A percentile compares a stretch with the other conserved stretches of the same genome.
Evolutionary conservation across 2,329 filamentous ascomycete genomes (phyloP).

Genomic region (Xylaria sp.): DNA sequence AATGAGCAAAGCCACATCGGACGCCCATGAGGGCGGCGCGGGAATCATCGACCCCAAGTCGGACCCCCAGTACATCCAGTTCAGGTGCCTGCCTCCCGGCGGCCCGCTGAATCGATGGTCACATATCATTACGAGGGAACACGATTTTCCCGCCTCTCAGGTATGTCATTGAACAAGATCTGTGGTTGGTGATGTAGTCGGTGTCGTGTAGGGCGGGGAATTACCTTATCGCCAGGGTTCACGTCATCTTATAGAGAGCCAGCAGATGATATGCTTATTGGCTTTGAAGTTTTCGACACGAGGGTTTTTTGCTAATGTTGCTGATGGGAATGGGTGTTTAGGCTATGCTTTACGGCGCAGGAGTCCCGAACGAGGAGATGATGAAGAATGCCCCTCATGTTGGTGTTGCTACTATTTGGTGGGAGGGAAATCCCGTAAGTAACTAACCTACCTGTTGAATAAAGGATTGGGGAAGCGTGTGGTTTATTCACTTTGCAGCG

Average conservation of each 20-base stretch:
- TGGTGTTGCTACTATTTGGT: conserved; percentile 92
- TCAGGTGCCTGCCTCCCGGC: conserved; percentile 62
- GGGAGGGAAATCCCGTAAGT: conserved; percentile 92
- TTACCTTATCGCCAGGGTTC: not conserved
- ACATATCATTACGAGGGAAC: conserved; percentile 79
- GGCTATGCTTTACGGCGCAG: conserved; percentile 96
- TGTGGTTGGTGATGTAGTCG: too few species aligned
- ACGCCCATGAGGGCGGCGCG: conserved; percentile 37
- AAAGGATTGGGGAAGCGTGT: not conserved
- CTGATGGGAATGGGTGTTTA: conserved; percentile 49
- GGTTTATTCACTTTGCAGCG: not conserved
- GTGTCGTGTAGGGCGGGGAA: not conserved
- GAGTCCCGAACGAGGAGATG: conserved; percentile 81
- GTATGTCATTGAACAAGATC: conserved; percentile 64
- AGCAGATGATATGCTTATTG: not conserved
- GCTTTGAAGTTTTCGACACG: not conserved
- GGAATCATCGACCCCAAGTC: conserved; percentile 56
- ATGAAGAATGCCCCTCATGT: conserved; percentile 95
- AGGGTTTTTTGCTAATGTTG: not conserved
- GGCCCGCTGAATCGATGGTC: conserved; percentile 85
- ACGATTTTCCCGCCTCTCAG: conserved; percentile 93
- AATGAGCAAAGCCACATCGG: conserved; percentile 42
- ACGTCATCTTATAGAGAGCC: not conserved
- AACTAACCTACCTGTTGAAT: not conserved
- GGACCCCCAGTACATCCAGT: conserved; percentile 65